Conservation (phyloP, 495 filamentous ascomycete species). For the Terfezia claveryi region DNA sequence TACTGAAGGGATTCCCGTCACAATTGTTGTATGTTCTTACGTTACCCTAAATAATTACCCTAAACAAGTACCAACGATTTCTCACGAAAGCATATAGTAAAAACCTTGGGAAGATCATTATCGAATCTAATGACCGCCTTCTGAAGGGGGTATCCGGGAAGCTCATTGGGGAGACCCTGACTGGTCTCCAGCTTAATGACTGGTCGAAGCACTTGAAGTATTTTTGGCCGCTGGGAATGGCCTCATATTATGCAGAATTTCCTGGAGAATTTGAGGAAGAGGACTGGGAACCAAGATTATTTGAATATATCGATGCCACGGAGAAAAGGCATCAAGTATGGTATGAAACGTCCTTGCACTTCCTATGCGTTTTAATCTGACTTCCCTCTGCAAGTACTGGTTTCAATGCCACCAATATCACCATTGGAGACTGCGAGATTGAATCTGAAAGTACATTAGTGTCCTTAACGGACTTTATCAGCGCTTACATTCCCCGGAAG, state of each 20-base stretch:
- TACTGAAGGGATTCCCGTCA: slow-evolving; percentile 3
- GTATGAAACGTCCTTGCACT: too few species aligned
- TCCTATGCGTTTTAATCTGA: too few species aligned
- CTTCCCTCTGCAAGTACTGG: slow-evolving; percentile 4
- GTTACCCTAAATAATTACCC: not conserved
- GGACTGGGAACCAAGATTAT: slow-evolving; percentile 8
- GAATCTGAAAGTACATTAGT: slow-evolving; percentile 2
- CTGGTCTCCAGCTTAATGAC: slow-evolving; percentile 3
- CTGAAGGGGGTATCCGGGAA: slow-evolving; percentile 14
- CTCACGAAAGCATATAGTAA: slow-evolving; percentile 1
- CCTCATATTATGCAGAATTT: slow-evolving; percentile 2
- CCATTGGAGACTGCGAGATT: slow-evolving; percentile 6
- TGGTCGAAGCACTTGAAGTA: slow-evolving; percentile 4
- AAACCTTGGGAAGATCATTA: slow-evolving; percentile 10
- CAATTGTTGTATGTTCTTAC: slow-evolving; percentile 5
- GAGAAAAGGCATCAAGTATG: not conserved
- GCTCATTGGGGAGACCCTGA: slow-evolving; percentile 11
- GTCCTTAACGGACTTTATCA: slow-evolving; percentile 10
- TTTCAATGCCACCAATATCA: slow-evolving; percentile 9
- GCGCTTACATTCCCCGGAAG: slow-evolving; percentile 14
- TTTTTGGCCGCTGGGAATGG: slow-evolving; percentile 1
- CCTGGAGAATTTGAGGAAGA: slow-evolving; percentile 9
- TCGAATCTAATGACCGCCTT: slow-evolving; percentile 9
- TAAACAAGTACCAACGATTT: too few species aligned
- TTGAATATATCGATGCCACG: slow-evolving; percentile 5